Evolutionary conservation across 352 stramenopile genomes (phyloP).

Genomic region (Globisporangium splendens): DNA sequence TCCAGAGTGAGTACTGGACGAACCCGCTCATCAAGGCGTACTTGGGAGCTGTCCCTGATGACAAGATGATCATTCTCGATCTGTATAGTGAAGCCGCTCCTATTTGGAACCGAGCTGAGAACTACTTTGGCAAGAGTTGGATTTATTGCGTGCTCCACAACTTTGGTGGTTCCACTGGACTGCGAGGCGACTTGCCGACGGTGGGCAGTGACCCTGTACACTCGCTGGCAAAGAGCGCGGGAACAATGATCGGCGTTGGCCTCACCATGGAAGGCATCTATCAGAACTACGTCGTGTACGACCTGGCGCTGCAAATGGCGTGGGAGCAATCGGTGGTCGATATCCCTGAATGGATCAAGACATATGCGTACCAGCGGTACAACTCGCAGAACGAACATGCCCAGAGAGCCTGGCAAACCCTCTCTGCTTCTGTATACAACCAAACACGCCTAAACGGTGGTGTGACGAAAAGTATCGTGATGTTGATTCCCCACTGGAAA

Average conservation of each 20-base stretch:
- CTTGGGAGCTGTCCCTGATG: conserved; percentile 45
- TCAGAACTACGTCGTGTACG: conserved; percentile 86
- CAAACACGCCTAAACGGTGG: conserved; percentile 57
- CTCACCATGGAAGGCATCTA: conserved; percentile 86
- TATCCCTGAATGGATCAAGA: conserved; percentile 41
- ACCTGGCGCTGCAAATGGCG: conserved; percentile 71
- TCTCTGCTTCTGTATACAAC: conserved; percentile 71
- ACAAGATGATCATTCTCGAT: conserved; percentile 79
- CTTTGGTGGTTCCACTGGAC: conserved; percentile 74
- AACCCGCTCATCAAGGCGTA: conserved; percentile 54
- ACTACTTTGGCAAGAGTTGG: conserved; percentile 82
- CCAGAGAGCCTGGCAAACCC: conserved; percentile 45
- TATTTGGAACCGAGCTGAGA: conserved; percentile 71
- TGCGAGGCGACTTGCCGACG: conserved; percentile 69
- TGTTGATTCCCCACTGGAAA: conserved; percentile 63
- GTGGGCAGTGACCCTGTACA: conserved; percentile 46
- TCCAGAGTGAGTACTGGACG: conserved; percentile 70
- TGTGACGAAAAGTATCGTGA: conserved; percentile 73
- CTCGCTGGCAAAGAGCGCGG: conserved; percentile 39
- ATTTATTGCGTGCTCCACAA: conserved; percentile 86
- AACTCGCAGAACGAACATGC: conserved; percentile 45
- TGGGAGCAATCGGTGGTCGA: conserved; percentile 48
- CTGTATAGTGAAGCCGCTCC: conserved; percentile 74
- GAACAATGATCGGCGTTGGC: conserved; percentile 72
- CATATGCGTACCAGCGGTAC: conserved; percentile 59